A percentile compares a stretch with the other conserved stretches of the same genome.
Evolutionary conservation across 164 flowering plant species (phyloP).

Genomic region (Stephania yunnanensis): DNA sequence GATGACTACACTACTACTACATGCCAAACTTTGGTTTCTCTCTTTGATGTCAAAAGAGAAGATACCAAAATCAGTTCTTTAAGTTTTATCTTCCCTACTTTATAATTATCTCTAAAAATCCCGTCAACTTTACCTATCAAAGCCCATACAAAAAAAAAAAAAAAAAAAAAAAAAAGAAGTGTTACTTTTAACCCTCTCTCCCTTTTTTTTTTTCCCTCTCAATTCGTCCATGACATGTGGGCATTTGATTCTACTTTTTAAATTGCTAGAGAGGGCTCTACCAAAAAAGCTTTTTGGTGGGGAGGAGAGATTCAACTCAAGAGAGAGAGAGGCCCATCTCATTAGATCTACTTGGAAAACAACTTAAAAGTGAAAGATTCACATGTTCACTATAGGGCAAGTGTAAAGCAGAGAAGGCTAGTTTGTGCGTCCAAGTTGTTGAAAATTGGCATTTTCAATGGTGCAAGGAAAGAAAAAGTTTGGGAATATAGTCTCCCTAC

Average conservation of each 20-base stretch:
- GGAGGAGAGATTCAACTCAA: neutral
- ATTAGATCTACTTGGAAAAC: neutral
- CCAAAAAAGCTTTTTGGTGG: neutral
- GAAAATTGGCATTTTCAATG: neutral
- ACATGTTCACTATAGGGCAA: neutral
- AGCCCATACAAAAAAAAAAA: neutral
- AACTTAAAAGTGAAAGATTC: neutral
- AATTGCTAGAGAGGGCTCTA: neutral
- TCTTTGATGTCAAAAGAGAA: neutral
- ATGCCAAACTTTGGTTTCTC: neutral
- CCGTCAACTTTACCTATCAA: neutral
- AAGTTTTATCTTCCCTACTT: neutral
- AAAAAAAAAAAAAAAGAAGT: neutral
- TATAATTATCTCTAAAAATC: neutral
- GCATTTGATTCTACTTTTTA: neutral
- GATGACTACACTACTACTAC: slow-evolving; percentile 1
- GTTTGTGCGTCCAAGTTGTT: neutral
- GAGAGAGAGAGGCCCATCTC: neutral
- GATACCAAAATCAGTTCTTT: slow-evolving; percentile 2
- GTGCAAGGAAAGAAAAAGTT: neutral
- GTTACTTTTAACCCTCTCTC: neutral
- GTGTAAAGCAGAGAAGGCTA: neutral
- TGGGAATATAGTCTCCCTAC: neutral
- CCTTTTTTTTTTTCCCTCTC: neutral
- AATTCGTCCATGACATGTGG: neutral